phyloP scores from a whole-genome alignment of 148 eudicot genomes.

The Camellia lanceoleosa region DNA sequence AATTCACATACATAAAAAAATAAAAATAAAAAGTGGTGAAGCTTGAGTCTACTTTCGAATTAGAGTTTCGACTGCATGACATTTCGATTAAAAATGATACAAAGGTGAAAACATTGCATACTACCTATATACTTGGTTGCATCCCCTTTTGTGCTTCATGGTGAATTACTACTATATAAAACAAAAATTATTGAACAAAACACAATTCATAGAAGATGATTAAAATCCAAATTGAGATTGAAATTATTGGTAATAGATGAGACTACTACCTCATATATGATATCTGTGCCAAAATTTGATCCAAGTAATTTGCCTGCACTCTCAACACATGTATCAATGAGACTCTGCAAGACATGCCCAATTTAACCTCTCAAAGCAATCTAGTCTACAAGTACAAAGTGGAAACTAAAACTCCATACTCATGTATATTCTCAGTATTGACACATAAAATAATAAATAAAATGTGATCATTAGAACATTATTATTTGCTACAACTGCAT shows the following conservation, averaged over 20 bases:
- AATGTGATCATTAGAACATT: no score
- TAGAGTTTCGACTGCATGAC: no score
- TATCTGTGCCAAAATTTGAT: conserved; percentile 81
- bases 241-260: background rate
- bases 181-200: background rate
- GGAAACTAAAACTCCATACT: no score
- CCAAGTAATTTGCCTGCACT: conserved; percentile 60
- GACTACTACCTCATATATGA: conserved; percentile 75
- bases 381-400: background rate
- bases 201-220: background rate
- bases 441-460: no score
- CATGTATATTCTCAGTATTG: no score
- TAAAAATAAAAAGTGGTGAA: no score
- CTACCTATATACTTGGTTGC: background rate
- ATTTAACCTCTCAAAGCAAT: background rate
- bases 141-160: background rate
- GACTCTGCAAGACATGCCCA: conserved; percentile 50
- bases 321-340: conserved; percentile 72
- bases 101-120: background rate
- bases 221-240: background rate
- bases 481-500: no score
- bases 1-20: no score
- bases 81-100: no score
- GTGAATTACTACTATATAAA: no score
- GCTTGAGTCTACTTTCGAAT: no score